phyloP scores from a whole-genome alignment of 192 early-diverging fungal genomes.

The Globomyces pollinis-pini region DNA sequence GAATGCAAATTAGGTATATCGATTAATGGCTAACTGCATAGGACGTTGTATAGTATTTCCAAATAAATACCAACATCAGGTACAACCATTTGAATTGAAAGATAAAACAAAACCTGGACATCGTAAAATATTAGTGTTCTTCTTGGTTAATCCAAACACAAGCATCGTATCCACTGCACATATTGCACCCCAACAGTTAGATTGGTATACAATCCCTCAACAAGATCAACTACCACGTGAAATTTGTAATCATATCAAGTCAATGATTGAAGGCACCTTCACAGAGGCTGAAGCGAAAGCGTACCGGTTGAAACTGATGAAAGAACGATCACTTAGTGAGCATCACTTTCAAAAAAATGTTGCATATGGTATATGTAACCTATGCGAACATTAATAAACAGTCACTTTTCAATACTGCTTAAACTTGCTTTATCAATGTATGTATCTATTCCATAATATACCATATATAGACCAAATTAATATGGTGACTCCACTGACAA shows the following conservation, averaged over 20 bases:
- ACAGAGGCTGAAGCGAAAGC: too few relatives aligned
- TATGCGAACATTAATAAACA: too few relatives aligned
- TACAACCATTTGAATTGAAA: conserved; percentile 50
- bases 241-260: neutral
- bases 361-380: too few relatives aligned
- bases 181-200: conserved; percentile 60
- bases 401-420: too few relatives aligned
- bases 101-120: conserved; percentile 55
- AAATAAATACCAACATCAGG: conserved; percentile 64
- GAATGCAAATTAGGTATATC: neutral
- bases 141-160: conserved; percentile 58
- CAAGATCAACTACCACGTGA: neutral
- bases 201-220: conserved; percentile 28
- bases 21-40: too few relatives aligned
- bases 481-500: too few relatives aligned
- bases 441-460: too few relatives aligned
- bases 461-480: too few relatives aligned
- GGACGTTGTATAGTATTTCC: conserved; percentile 65
- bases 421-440: too few relatives aligned
- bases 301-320: too few relatives aligned
- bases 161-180: conserved; percentile 45
- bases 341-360: too few relatives aligned
- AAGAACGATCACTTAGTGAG: too few relatives aligned
- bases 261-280: neutral
- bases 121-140: conserved; percentile 63